Evolutionary conservation across 2,329 filamentous ascomycete genomes (phyloP), one percentile per base, ranked within the genome.

Genomic region (Penicillium sp.): DNA sequence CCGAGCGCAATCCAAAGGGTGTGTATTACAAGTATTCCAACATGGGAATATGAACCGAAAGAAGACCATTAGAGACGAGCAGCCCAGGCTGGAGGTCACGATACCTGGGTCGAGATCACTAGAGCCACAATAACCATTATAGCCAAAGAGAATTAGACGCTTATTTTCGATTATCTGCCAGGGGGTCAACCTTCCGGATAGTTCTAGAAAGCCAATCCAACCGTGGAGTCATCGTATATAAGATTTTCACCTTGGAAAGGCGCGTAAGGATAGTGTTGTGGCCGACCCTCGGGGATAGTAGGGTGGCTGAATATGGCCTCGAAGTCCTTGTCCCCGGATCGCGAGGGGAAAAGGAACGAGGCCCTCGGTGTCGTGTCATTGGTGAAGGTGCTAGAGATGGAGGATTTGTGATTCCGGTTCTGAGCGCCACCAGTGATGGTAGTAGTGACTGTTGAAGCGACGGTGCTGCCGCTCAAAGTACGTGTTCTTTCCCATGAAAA

Each of bases 401-500:
- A 69, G 7, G 56, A 52, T 24, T 62, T 68, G 9, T 42, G 45
- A 2, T 47, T 42, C 7, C 52, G 49, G 12, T 52, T 48, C 35
- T 48, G 55, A 6, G 53, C 44, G 13, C 49, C 47, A 1, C 52
- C 57, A 2, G 56, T 62, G 25, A 59, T 55, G 42, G 59, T 62
- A 12, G 55, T 61, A n/a, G 59, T 56, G 13, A 37, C 33, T 1
- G 59, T 59, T 1, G 66, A 69, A 20, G 58, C 58, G 35, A 68
- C 38, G 2, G 69, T 72, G 6, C 68, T 68, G 13, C 65, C 66
- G 46, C 69, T 72, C 13, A 70, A 42, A 1, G 66, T 70, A 24
- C 66, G 69, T 43, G 60, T 57, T 41, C 59, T 61, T 29, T 65
- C 60, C 55, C 62, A 57, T n/a, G 44, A 46, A 15, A 59, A 61